Base-by-base conservation (phyloP, 768 basidiomycete genomes). In the Trametes gibbosa region DNA sequence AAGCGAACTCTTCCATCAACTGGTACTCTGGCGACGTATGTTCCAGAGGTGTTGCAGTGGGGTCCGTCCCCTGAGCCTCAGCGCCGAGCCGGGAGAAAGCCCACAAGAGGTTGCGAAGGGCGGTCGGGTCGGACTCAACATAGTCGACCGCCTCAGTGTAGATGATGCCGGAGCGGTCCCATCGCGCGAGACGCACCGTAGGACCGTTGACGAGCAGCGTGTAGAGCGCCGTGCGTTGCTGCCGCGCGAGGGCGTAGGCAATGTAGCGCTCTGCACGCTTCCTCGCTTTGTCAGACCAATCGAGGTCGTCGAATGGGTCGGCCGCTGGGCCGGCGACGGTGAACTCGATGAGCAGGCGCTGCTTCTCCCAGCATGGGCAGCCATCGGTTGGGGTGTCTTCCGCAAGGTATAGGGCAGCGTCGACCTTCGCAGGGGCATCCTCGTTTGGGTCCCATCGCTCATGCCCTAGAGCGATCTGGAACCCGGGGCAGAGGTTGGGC, bases 161-260 rank as follows among this genome's bases (percentile, higher is more conserved):
- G 32, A 60, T 37, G 23, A 41, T 19, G 17, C 59, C 59, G 4
- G 59, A 49, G 1, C 53, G n/a, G 48, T 60, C 59, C 52, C 52
- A 60, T 12, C 59, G 53, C 19, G 53, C 32, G 32, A 54, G 13
- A 14, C 59, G 59, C 21, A 45, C 21, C 14, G 17, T 23, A 0
- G 39, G n/a, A 9, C 52, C 53, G 24, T 35, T 35, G 5, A 60
- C 32, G 9, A 54, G 16, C 27, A 60, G 52, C 9, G 49, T 7
- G 48, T 23, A 50, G 47, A 54, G 27, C 1, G 46, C 45, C 7
- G 46, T 53, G 43, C 58, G 58, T 0, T 53, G 58, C 32, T 49
- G 51, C 19, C n/a, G 29, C 8, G 37, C 16, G 46, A 53, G 29
- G 1, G 37, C 54, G 16, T 49, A 9, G 16, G 29, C 48, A n/a